Evolutionary conservation across 192 early-diverging fungal genomes (phyloP).

Genomic region (Coemansia sp.): DNA sequence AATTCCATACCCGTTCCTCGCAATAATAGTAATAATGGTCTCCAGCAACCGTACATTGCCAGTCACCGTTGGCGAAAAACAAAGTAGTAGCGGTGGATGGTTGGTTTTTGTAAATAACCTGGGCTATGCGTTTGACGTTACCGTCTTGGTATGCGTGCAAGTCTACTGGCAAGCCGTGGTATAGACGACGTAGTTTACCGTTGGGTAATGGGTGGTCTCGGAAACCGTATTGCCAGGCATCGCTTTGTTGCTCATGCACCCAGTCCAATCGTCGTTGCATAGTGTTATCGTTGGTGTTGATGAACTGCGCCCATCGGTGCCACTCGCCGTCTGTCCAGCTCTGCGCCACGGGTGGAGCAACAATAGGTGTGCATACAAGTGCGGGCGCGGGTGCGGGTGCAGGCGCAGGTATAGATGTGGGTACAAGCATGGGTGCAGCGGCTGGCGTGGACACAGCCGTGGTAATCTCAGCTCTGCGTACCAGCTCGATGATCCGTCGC

Average conservation of each 20-base stretch:
- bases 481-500: conserved; percentile 18
- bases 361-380: no score
- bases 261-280: conserved; percentile 31
- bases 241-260: conserved; percentile 28
- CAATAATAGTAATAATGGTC: conserved; percentile 41
- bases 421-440: background rate
- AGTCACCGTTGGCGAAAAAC: conserved; percentile 49
- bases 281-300: background rate
- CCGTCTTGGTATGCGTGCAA: conserved; percentile 45
- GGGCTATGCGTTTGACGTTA: conserved; percentile 41
- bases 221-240: conserved; percentile 39
- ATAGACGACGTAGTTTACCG: conserved; percentile 44
- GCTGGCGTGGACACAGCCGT: background rate
- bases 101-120: background rate
- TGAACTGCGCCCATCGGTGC: conserved; percentile 28
- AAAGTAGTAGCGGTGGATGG: conserved; percentile 23
- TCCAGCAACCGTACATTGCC: no score
- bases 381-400: no score
- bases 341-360: background rate
- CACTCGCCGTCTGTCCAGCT: conserved; percentile 33
- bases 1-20: conserved; percentile 43
- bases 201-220: conserved; percentile 13
- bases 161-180: conserved; percentile 14
- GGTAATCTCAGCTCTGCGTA: conserved; percentile 23
- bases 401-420: background rate